A percentile compares a stretch with the other conserved stretches of the same genome.
phyloP scores from a whole-genome alignment of 2,329 filamentous ascomycete genomes.

The Leptographium galeiforme region DNA sequence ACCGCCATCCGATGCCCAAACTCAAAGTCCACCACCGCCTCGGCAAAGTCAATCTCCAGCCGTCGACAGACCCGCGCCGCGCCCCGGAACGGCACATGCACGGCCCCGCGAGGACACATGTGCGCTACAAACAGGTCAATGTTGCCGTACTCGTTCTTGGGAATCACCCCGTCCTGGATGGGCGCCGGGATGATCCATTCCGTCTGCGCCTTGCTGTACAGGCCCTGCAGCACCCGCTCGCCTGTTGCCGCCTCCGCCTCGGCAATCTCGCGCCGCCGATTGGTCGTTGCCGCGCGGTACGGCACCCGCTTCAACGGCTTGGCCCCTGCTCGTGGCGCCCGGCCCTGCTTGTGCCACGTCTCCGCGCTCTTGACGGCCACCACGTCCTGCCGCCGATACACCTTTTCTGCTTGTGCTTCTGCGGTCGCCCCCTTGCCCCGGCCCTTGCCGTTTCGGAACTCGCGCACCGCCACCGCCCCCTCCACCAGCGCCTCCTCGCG shows the following conservation, averaged over 20 bases:
- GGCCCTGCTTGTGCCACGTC: slow-evolving; percentile 95
- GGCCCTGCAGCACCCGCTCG: slow-evolving; percentile 70
- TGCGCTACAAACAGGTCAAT: slow-evolving; percentile 91
- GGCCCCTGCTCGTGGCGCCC: slow-evolving; percentile 57
- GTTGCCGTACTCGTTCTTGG: slow-evolving; percentile 90
- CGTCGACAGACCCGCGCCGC: slow-evolving; percentile 71
- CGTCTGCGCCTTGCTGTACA: slow-evolving; percentile 76
- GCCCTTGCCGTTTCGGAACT: slow-evolving; percentile 55
- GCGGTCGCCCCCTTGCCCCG: slow-evolving; percentile 51
- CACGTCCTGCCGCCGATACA: slow-evolving; percentile 68
- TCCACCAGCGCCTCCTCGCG: slow-evolving; percentile 78
- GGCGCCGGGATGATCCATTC: slow-evolving; percentile 90
- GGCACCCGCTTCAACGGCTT: slow-evolving; percentile 75
- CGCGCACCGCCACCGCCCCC: slow-evolving; percentile 54
- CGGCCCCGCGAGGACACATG: slow-evolving; percentile 73
- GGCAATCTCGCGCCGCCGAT: slow-evolving; percentile 77
- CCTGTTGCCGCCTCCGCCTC: slow-evolving; percentile 70
- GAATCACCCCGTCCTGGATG: slow-evolving; percentile 72
- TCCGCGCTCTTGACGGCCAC: slow-evolving; percentile 80
- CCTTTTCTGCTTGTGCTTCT: slow-evolving; percentile 56
- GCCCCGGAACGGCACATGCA: slow-evolving; percentile 69
- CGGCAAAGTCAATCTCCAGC: slow-evolving; percentile 76
- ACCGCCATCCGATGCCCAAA: slow-evolving; percentile 92
- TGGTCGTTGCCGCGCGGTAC: slow-evolving; percentile 79
- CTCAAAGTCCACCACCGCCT: slow-evolving; percentile 92